These are phyloP conservation scores for Dicorynia guianensis DNA, from an alignment of 306 rosid genomes.

Conservation along the genomic window DNA sequence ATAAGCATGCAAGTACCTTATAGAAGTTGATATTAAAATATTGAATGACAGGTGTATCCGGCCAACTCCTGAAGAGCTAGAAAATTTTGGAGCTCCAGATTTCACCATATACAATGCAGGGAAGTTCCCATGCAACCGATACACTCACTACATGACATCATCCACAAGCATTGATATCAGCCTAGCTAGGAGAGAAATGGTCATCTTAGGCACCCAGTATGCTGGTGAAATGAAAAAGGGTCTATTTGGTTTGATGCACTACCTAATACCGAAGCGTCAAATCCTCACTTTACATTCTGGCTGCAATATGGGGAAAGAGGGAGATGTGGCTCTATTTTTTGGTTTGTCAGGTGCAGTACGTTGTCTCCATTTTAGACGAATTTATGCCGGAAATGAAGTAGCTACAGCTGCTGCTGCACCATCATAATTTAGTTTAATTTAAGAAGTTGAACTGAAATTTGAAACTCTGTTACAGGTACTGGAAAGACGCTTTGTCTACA, in stretches of 20 bases:
- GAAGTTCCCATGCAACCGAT: conserved; percentile 94
- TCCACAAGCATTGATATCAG: conserved; percentile 90
- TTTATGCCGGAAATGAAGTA: no score
- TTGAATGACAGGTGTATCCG: conserved; percentile 94
- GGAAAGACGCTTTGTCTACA: conserved; percentile 89
- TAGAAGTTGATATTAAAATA: conserved; percentile 50
- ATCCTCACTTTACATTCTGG: conserved; percentile 93
- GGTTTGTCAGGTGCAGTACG: conserved; percentile 80
- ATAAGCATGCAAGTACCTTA: no score
- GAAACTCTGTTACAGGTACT: conserved; percentile 56
- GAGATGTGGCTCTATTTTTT: conserved; percentile 97
- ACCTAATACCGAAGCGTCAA: conserved; percentile 85
- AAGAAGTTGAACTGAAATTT: no score
- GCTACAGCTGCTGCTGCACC: conserved; percentile 19
- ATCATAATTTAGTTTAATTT: no score
- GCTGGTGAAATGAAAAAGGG: conserved; percentile 99
- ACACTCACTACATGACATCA: conserved; percentile 94
- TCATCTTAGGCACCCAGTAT: conserved; percentile 93
- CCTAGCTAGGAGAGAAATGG: conserved; percentile 93
- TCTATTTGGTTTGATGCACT: conserved; percentile 89
- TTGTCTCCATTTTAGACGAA: neutral
- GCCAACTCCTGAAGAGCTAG: conserved; percentile 87
- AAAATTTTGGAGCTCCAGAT: conserved; percentile 91
- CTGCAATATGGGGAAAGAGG: conserved; percentile 84
- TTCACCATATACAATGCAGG: conserved; percentile 98